Evolutionary conservation across 2,329 filamentous ascomycete species (phyloP).

Genomic region (Cladosporium sp.): DNA sequence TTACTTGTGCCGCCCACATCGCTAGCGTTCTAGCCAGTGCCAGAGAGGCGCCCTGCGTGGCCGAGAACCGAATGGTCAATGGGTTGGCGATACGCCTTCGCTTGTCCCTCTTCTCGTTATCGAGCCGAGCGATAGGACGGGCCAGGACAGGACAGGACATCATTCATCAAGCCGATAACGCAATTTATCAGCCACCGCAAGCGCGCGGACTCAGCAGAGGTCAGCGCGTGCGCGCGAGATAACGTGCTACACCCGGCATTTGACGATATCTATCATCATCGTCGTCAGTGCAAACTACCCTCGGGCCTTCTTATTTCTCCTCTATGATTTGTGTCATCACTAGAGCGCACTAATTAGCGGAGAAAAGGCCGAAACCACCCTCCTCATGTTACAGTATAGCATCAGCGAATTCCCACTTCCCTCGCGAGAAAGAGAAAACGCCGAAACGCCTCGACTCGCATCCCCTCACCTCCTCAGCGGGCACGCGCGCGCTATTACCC

Average conservation of each 20-base stretch:
- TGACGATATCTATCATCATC: conserved; percentile 2
- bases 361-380: not conserved
- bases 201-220: not conserved
- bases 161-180: conserved; percentile 1
- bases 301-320: not conserved
- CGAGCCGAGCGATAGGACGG: conserved; percentile 5
- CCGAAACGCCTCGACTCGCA: not conserved
- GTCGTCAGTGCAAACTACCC: not conserved
- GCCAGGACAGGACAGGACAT: not conserved
- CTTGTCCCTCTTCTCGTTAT: not conserved
- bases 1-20: conserved; percentile 11
- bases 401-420: not conserved
- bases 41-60: conserved; percentile 7
- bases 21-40: conserved; percentile 14
- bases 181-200: not conserved
- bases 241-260: not conserved
- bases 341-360: not conserved
- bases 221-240: not conserved
- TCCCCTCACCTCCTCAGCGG: not conserved
- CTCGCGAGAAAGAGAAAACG: not conserved
- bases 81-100: conserved; percentile 4
- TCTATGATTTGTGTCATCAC: not conserved
- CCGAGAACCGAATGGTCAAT: not conserved
- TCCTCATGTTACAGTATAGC: not conserved
- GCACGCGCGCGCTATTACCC: not conserved